Base-by-base conservation (phyloP, 768 basidiomycete species). In the Flagelloscypha sp. region DNA sequence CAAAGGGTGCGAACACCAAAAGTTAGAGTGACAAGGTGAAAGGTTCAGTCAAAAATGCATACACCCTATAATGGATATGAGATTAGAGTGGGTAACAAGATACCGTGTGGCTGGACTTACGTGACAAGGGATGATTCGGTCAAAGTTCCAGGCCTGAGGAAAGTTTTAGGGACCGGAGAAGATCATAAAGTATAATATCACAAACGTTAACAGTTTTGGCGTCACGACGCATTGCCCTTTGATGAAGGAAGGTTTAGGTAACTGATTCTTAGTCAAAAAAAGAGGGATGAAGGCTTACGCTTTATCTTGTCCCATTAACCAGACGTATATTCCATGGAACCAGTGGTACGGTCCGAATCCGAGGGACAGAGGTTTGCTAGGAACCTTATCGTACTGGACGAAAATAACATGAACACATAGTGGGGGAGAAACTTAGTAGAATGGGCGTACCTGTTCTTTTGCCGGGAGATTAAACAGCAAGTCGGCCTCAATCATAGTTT, bases 381-480 rank as follows among this genome's bases (percentile, higher is more conserved):
- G 47, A 2, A 43, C 35, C 15, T 57, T 59, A n/a, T n/a, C n/a
- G 30, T 9, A 9, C 19, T 9, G 19, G 8, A 31, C 9, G 9
- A 17, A 12, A 16, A 31, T 8, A 11, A 17, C 8, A 8, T 31
- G 30, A 13, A 27, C 25, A 9, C 25, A 20, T 2, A 27, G 32
- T 27, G 2, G 31, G 16, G 16, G 29, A 30, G 29, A 30, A 38
- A 20, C 13, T 2, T 23, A n/a, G 18, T n/a, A 10, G 10, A 38
- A 27, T n/a, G 29, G 33, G 24, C 20, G 25, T 38, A 76, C 77
- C 59, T 90, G 87, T 56, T 93, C 88, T 2, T 54, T 77, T 4
- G 74, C 62, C 1, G 88, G 86, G 9, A 93, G 62, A 59, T 92
- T 92, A 62, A 88, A 74, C 3, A 93, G 54, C 28, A 93, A 61